These are phyloP conservation scores for Mucor racemosus DNA, from an alignment of 371 early-diverging fungal species.

Conservation along the genomic window DNA sequence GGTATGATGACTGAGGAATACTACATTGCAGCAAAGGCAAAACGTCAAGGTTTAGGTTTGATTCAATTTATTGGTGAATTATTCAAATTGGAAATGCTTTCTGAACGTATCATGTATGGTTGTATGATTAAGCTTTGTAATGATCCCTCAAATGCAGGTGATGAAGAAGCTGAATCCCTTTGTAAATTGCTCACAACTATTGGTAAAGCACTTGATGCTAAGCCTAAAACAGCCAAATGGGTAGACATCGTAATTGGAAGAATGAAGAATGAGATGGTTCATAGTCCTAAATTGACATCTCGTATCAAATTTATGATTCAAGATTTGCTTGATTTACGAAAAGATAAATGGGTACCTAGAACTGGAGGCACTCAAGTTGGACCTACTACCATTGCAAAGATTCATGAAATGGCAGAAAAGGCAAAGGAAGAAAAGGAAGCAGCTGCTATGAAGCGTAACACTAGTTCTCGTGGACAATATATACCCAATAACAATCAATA, in stretches of 20 bases:
- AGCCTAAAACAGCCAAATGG: slow-evolving; percentile 39
- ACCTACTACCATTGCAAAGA: slow-evolving; percentile 89
- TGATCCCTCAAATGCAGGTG: slow-evolving; percentile 79
- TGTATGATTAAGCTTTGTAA: slow-evolving; percentile 80
- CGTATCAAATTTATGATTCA: slow-evolving; percentile 92
- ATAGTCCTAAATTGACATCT: slow-evolving; percentile 69
- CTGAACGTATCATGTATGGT: slow-evolving; percentile 90
- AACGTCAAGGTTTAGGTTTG: slow-evolving; percentile 93
- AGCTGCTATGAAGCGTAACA: slow-evolving; percentile 66
- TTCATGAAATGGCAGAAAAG: slow-evolving; percentile 78
- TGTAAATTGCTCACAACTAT: slow-evolving; percentile 88
- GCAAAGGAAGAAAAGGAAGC: slow-evolving; percentile 67
- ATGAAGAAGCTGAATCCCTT: slow-evolving; percentile 93
- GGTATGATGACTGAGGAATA: slow-evolving; percentile 77
- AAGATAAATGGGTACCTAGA: slow-evolving; percentile 78
- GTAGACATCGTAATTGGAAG: slow-evolving; percentile 81
- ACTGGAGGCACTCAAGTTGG: slow-evolving; percentile 60
- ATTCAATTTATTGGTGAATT: slow-evolving; percentile 94
- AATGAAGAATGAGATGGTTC: slow-evolving; percentile 68
- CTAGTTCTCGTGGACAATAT: slow-evolving; percentile 61
- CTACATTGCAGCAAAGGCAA: slow-evolving; percentile 86
- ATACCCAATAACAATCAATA: slow-evolving; percentile 40
- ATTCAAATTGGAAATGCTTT: slow-evolving; percentile 87
- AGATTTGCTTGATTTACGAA: slow-evolving; percentile 90
- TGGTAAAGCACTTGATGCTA: slow-evolving; percentile 71